Conservation (phyloP, 805 yeast genomes). For the Torulaspora quercuum region DNA sequence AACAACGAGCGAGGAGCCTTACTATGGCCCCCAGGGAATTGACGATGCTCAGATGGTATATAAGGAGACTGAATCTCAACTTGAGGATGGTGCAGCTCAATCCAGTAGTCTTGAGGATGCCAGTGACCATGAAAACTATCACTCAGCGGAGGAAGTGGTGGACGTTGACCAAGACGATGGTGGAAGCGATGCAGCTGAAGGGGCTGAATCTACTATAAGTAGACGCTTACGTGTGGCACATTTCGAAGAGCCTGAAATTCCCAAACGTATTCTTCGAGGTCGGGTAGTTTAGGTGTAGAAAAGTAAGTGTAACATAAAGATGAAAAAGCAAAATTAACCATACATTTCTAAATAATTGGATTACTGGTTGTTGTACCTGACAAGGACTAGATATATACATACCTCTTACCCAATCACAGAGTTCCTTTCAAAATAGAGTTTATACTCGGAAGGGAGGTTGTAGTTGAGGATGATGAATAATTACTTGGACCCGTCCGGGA, state of each 20-base stretch:
- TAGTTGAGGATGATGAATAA: slow-evolving; percentile 10
- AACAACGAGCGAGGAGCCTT: too few relatives aligned
- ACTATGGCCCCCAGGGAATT: too few relatives aligned
- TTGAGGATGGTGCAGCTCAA: too few relatives aligned
- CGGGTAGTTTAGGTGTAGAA: too few relatives aligned
- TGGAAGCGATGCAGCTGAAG: slow-evolving; percentile 7
- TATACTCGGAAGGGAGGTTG: slow-evolving; percentile 29
- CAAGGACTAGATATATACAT: background rate
- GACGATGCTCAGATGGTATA: too few relatives aligned
- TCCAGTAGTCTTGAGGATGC: too few relatives aligned
- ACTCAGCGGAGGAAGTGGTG: too few relatives aligned
- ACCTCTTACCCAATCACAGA: slow-evolving; percentile 9
- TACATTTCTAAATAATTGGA: slow-evolving; percentile 2
- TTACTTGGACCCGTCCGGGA: slow-evolving; percentile 8
- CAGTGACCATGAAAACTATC: too few relatives aligned
- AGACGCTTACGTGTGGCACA: too few relatives aligned
- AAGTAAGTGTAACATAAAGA: slow-evolving; percentile 3
- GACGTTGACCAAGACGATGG: too few relatives aligned
- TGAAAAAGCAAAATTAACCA: background rate
- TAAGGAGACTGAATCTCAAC: too few relatives aligned
- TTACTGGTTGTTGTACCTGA: background rate
- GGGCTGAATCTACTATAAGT: too few relatives aligned
- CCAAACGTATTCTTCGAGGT: background rate
- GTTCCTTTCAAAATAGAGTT: slow-evolving; percentile 29
- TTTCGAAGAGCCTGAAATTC: slow-evolving; percentile 1